Conservation (phyloP, 2,329 filamentous ascomycete genomes). For the Neofusicoccum laricinum region DNA sequence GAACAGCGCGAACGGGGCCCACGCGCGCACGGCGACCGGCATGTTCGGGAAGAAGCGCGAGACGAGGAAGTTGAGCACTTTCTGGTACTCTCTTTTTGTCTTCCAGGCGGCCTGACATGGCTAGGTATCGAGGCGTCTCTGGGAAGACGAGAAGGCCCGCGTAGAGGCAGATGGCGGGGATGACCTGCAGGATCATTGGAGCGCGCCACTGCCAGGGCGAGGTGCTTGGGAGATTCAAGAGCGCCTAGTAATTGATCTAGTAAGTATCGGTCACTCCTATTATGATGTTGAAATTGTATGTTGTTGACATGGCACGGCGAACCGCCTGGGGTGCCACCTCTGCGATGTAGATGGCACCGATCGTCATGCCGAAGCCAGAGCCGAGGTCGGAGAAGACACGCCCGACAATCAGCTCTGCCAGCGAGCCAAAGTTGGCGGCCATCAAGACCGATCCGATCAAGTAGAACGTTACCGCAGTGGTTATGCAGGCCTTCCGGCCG, state of each 20-base stretch:
- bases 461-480: not conserved
- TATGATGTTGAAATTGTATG: not conserved
- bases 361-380: not conserved
- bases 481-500: not conserved
- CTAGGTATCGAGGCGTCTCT: not conserved
- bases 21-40: not conserved
- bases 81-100: not conserved
- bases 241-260: not conserved
- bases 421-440: not conserved
- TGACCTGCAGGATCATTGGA: not conserved
- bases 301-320: not conserved
- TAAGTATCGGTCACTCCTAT: not conserved
- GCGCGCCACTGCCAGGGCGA: not conserved
- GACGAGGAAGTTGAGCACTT: not conserved
- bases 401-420: not conserved
- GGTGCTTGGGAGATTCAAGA: not conserved
- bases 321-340: not conserved
- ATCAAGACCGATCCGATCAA: not conserved
- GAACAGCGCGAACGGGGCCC: not conserved
- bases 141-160: not conserved
- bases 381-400: not conserved
- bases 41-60: slow-evolving; percentile 1
- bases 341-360: not conserved
- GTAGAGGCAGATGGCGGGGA: not conserved
- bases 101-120: not conserved